Percentiles rank a stretch among this genome's conserved stretches.
These are phyloP conservation scores for Metschnikowia shivogae DNA, from an alignment of 805 yeast genomes.

Conservation along the genomic window DNA sequence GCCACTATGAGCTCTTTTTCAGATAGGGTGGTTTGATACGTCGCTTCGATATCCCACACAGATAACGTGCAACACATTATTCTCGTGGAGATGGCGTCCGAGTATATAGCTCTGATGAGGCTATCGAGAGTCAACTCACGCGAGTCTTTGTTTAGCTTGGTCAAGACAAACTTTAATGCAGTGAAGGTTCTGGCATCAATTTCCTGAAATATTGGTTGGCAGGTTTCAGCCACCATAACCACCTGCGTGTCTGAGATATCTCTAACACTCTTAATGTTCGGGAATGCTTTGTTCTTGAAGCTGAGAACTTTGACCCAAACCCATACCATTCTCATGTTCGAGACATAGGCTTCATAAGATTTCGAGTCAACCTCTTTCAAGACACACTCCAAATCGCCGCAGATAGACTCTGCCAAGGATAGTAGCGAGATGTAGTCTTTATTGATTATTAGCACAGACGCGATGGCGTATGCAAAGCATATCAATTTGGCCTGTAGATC, in stretches of 20 bases:
- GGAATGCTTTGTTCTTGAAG: not conserved
- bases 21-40: slow-evolving; percentile 1
- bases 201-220: not conserved
- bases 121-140: slow-evolving; percentile 7
- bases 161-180: slow-evolving; percentile 1
- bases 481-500: slow-evolving; percentile 20
- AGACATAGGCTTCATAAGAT: slow-evolving; percentile 11
- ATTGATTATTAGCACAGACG: slow-evolving; percentile 27
- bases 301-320: slow-evolving; percentile 13
- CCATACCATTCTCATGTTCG: slow-evolving; percentile 21
- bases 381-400: slow-evolving; percentile 5
- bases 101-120: slow-evolving; percentile 15
- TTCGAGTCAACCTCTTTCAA: not conserved
- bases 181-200: slow-evolving; percentile 1
- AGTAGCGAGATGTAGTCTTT: slow-evolving; percentile 27
- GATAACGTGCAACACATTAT: slow-evolving; percentile 34
- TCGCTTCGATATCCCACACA: slow-evolving; percentile 30
- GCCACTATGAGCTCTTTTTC: not conserved
- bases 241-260: not conserved
- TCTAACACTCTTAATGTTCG: not conserved
- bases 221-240: slow-evolving; percentile 2
- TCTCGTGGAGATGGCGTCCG: slow-evolving; percentile 25
- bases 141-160: not conserved
- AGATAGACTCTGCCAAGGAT: slow-evolving; percentile 24
- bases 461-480: slow-evolving; percentile 32